Evolutionary conservation across 441 rosid genomes (phyloP).

Genomic region (Omphalea diandra): DNA sequence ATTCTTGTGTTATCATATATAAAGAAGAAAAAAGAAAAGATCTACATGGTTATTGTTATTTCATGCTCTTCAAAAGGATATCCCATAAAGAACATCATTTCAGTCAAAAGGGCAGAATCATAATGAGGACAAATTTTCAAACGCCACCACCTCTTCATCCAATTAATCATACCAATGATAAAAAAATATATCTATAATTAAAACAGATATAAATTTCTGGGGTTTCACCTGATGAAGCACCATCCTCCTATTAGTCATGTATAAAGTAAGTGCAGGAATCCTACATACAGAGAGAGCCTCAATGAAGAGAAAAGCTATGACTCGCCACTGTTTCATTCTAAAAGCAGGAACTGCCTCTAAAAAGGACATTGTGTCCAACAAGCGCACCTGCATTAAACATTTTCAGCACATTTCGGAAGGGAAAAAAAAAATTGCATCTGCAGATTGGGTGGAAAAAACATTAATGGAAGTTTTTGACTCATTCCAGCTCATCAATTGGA

Average conservation of each 20-base stretch:
- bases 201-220: not conserved
- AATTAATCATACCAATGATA: not conserved
- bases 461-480: too few relatives aligned
- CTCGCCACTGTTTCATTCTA: slow-evolving; percentile 73
- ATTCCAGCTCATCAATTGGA: too few relatives aligned
- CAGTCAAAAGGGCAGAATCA: not conserved
- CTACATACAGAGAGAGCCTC: slow-evolving; percentile 76
- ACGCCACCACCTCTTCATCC: not conserved
- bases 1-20: too few relatives aligned
- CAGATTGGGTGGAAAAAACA: too few relatives aligned
- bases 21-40: too few relatives aligned
- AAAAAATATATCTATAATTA: not conserved
- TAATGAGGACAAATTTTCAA: not conserved
- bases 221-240: slow-evolving; percentile 54
- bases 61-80: not conserved
- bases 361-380: slow-evolving; percentile 90
- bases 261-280: slow-evolving; percentile 57
- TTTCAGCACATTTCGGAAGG: slow-evolving; percentile 3
- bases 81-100: not conserved
- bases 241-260: slow-evolving; percentile 47
- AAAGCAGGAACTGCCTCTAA: slow-evolving; percentile 69
- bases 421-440: not conserved
- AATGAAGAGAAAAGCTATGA: slow-evolving; percentile 64
- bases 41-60: not conserved
- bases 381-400: slow-evolving; percentile 45